Conservation (phyloP, 2,329 filamentous ascomycete species). For the Fusarium musae region DNA sequence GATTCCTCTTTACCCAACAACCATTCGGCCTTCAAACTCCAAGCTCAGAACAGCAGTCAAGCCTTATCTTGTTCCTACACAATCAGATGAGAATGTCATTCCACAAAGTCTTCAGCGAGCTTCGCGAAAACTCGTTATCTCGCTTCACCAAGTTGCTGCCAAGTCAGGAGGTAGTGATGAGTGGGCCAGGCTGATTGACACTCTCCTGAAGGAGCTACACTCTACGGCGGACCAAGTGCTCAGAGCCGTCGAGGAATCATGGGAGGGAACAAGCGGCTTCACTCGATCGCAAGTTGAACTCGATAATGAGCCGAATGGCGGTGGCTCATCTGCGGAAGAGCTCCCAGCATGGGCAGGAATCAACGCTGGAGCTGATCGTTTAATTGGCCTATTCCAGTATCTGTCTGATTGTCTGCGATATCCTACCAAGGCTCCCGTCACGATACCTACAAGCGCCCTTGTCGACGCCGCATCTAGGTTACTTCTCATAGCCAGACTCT, state of each 20-base stretch:
- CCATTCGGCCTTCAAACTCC: conserved; percentile 79
- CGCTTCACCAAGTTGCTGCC: conserved; percentile 82
- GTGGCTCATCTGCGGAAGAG: conserved; percentile 57
- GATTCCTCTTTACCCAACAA: conserved; percentile 83
- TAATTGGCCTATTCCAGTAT: conserved; percentile 73
- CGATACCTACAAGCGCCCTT: conserved; percentile 73
- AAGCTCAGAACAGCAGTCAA: conserved; percentile 73
- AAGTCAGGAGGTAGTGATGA: conserved; percentile 82
- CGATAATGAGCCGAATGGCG: conserved; percentile 60
- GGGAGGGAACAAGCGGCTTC: conserved; percentile 74
- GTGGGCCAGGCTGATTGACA: conserved; percentile 76
- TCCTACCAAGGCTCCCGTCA: conserved; percentile 72
- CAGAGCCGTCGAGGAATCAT: conserved; percentile 82
- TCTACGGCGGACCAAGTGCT: conserved; percentile 80
- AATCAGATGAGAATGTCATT: conserved; percentile 59
- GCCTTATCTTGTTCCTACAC: conserved; percentile 72
- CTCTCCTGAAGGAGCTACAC: conserved; percentile 73
- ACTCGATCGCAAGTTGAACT: conserved; percentile 55
- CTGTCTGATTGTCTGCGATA: conserved; percentile 71
- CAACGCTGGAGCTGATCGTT: conserved; percentile 75
- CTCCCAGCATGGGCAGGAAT: conserved; percentile 80
- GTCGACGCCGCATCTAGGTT: conserved; percentile 77
- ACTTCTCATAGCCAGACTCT: conserved; percentile 70
- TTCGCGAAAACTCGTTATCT: conserved; percentile 73
- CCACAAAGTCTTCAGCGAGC: conserved; percentile 65